Percentiles rank a stretch among this genome's conserved stretches.
These are phyloP conservation scores for Colletotrichum liriopes DNA, from an alignment of 2,329 filamentous ascomycete species.

Conservation along the genomic window DNA sequence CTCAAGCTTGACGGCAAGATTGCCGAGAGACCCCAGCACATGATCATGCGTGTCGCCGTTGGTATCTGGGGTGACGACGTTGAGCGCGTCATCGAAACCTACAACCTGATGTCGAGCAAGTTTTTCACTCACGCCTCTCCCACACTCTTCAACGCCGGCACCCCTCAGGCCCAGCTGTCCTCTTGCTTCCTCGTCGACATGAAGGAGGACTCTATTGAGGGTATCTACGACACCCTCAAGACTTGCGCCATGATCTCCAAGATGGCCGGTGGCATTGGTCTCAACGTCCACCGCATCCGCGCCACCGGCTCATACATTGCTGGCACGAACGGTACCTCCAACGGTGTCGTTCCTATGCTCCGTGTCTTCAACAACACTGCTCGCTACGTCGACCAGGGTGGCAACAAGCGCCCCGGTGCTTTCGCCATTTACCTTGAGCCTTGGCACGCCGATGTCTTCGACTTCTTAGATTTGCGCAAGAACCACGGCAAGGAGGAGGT, in stretches of 20 bases:
- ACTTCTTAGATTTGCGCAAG: slow-evolving; percentile 98
- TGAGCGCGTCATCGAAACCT: slow-evolving; percentile 95
- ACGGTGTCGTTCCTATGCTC: slow-evolving; percentile 97
- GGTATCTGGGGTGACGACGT: slow-evolving; percentile 97
- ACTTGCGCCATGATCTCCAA: slow-evolving; percentile 99
- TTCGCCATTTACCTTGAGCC: slow-evolving; percentile 99
- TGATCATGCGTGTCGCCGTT: slow-evolving; percentile 99
- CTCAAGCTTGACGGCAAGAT: slow-evolving; percentile 96
- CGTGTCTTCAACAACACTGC: slow-evolving; percentile 99
- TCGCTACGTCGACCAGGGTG: slow-evolving; percentile 97
- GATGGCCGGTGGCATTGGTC: slow-evolving; percentile 97
- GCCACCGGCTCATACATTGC: slow-evolving; percentile 98
- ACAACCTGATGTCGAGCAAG: slow-evolving; percentile 99
- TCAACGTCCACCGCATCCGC: slow-evolving; percentile 97
- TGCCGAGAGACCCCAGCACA: slow-evolving; percentile 96
- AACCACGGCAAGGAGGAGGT: slow-evolving; percentile 99
- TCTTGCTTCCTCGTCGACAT: slow-evolving; percentile 99
- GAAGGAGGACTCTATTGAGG: slow-evolving; percentile 99
- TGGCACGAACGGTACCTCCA: slow-evolving; percentile 97
- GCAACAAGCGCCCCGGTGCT: slow-evolving; percentile 98
- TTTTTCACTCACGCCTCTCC: slow-evolving; percentile 99
- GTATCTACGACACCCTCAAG: slow-evolving; percentile 99
- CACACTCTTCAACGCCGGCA: slow-evolving; percentile 98
- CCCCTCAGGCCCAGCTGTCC: slow-evolving; percentile 92
- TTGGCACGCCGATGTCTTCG: slow-evolving; percentile 98